Percentiles rank a stretch among this genome's conserved stretches.
phyloP scores from a whole-genome alignment of 495 filamentous ascomycete genomes.

The Coniosporium apollinis region DNA sequence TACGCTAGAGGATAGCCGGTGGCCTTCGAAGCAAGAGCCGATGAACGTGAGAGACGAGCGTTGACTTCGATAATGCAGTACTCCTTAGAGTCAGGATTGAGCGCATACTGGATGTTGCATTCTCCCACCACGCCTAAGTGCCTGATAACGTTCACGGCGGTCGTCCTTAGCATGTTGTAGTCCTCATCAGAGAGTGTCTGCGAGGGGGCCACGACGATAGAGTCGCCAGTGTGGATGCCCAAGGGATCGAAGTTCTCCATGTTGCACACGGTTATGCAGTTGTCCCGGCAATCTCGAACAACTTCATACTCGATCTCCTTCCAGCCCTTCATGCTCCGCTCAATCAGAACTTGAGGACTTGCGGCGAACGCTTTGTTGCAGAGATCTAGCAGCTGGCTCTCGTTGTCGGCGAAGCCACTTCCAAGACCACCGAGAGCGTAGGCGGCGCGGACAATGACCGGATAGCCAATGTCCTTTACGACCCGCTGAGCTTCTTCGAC shows the following conservation, averaged over 20 bases:
- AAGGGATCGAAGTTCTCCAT: conserved; percentile 99
- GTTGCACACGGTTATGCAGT: conserved; percentile 98
- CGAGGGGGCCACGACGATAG: conserved; percentile 88
- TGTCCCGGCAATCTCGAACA: conserved; percentile 82
- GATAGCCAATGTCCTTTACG: conserved; percentile 81
- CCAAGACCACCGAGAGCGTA: conserved; percentile 92
- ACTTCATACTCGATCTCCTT: conserved; percentile 98
- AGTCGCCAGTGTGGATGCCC: conserved; percentile 92
- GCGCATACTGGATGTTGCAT: conserved; percentile 95
- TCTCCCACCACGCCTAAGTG: conserved; percentile 93
- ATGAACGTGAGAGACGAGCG: conserved; percentile 89
- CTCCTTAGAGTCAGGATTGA: conserved; percentile 86
- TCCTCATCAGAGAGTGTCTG: conserved; percentile 95
- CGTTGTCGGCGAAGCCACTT: conserved; percentile 87
- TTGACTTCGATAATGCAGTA: conserved; percentile 99
- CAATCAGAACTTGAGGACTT: conserved; percentile 89
- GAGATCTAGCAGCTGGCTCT: conserved; percentile 71
- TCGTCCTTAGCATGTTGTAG: conserved; percentile 96
- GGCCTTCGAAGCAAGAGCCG: conserved; percentile 90
- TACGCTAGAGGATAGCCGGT: conserved; percentile 95
- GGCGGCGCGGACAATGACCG: conserved; percentile 91
- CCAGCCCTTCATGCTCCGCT: conserved; percentile 99
- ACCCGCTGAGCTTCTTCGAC: conserved; percentile 71
- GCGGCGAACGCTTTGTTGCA: conserved; percentile 90
- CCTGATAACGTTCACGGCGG: conserved; percentile 89